These are phyloP conservation scores for Beauveria sp. DNA, from an alignment of 2,329 filamentous ascomycete species.

Conservation along the genomic window DNA sequence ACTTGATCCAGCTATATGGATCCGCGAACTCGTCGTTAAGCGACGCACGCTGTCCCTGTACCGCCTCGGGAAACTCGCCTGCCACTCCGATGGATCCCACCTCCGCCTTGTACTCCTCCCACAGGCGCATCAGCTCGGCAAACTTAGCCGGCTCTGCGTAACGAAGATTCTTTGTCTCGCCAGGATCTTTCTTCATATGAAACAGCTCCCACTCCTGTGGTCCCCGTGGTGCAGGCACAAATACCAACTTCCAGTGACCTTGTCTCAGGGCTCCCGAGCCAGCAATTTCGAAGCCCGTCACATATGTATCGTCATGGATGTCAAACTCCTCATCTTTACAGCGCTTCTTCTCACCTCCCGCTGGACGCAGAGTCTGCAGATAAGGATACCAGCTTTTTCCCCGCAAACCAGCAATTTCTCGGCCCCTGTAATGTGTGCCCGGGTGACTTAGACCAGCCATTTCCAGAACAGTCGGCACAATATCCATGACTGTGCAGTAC, in stretches of 20 bases:
- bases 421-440: constrained; percentile 26
- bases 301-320: constrained; percentile 30
- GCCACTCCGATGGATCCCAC: constrained; percentile 9
- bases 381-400: constrained; percentile 22
- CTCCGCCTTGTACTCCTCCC: constrained; percentile 26
- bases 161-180: constrained; percentile 21
- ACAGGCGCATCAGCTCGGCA: constrained; percentile 20
- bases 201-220: constrained; percentile 24
- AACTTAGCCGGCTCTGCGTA: constrained; percentile 18
- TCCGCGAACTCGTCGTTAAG: constrained; percentile 7
- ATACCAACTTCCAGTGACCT: constrained; percentile 26
- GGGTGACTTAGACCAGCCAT: constrained; percentile 34
- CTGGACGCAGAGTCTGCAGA: background rate
- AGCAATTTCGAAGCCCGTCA: constrained; percentile 12
- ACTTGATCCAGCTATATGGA: constrained; percentile 11
- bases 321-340: constrained; percentile 14
- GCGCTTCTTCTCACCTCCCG: background rate
- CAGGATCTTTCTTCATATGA: constrained; percentile 21
- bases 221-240: constrained; percentile 20
- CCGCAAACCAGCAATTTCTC: constrained; percentile 43
- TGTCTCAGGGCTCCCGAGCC: constrained; percentile 27
- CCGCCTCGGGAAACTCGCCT: constrained; percentile 9
- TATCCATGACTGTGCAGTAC: constrained; percentile 35
- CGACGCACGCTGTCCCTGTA: constrained; percentile 7
- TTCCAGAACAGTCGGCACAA: constrained; percentile 34